Conservation (phyloP, 768 basidiomycete species). For the Collybiopsis luxurians region DNA sequence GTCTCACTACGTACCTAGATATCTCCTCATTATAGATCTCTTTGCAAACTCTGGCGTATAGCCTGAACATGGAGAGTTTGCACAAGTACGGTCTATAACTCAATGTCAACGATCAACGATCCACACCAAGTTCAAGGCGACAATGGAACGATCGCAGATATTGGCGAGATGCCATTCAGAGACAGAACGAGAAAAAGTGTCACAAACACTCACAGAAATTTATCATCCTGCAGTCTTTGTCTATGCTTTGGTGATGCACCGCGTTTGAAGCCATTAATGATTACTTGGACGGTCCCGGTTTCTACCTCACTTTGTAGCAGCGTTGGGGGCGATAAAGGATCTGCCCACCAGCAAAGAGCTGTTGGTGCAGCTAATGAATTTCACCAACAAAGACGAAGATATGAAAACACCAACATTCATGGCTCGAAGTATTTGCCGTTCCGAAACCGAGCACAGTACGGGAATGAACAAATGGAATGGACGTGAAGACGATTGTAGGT, state of each 20-base stretch:
- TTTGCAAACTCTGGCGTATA: not conserved
- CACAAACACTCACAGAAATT: constrained; percentile 54
- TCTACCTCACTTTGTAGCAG: no score
- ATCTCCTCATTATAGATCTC: not conserved
- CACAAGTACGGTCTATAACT: not conserved
- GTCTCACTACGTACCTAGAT: not conserved
- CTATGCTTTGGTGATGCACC: constrained; percentile 75
- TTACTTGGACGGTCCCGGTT: constrained; percentile 44
- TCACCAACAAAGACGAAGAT: not conserved
- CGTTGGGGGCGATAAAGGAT: constrained; percentile 27
- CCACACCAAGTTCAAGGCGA: no score
- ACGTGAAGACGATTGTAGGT: constrained; percentile 59
- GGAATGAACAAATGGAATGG: constrained; percentile 57
- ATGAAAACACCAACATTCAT: constrained; percentile 54
- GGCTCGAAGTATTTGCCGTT: constrained; percentile 46
- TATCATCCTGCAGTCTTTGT: constrained; percentile 28
- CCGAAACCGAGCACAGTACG: constrained; percentile 29
- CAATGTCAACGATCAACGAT: not conserved
- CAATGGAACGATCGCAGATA: no score
- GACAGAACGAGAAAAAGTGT: constrained; percentile 1
- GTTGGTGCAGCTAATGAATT: constrained; percentile 3
- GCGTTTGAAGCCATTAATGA: constrained; percentile 79
- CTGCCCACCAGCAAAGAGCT: constrained; percentile 75
- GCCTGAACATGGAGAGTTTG: constrained; percentile 4
- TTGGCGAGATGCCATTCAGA: no score